Evolutionary conservation across 2,329 filamentous ascomycete species (phyloP).

Genomic region (Calonectria hongkongensis): DNA sequence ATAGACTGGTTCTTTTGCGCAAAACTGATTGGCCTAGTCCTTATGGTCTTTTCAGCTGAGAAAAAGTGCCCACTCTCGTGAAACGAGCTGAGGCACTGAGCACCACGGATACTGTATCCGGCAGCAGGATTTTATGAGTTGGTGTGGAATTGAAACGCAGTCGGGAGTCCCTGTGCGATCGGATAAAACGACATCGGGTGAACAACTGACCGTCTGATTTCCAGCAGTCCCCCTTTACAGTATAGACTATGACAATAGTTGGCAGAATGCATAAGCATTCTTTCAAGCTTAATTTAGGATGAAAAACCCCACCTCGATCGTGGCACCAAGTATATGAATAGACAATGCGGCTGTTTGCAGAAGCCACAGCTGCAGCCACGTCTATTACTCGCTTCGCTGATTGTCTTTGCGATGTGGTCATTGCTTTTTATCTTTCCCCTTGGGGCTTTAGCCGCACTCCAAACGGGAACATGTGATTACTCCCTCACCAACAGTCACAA

Average conservation of each 20-base stretch:
- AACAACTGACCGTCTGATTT: background rate
- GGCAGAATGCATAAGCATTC: background rate
- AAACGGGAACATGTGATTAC: conserved; percentile 28
- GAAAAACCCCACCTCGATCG: background rate
- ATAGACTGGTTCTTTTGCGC: background rate
- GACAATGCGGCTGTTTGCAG: background rate
- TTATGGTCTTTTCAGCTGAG: background rate
- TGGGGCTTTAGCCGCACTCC: conserved; percentile 6
- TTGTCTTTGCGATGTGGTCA: background rate
- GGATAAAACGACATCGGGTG: background rate
- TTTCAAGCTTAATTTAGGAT: background rate
- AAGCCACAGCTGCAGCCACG: background rate
- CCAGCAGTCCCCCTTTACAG: background rate
- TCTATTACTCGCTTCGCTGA: background rate
- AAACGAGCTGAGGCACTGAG: background rate
- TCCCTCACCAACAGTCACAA: conserved; percentile 4
- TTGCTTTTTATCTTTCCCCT: conserved; percentile 8
- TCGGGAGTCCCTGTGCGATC: background rate
- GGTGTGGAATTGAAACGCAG: background rate
- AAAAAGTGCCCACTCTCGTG: background rate
- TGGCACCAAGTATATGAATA: background rate
- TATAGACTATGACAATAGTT: background rate
- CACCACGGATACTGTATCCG: background rate
- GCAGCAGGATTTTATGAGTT: background rate
- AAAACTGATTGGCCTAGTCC: background rate